These are phyloP conservation scores for Blastocystis sp. DNA, from an alignment of 352 stramenopile genomes.

Conservation along the genomic window DNA sequence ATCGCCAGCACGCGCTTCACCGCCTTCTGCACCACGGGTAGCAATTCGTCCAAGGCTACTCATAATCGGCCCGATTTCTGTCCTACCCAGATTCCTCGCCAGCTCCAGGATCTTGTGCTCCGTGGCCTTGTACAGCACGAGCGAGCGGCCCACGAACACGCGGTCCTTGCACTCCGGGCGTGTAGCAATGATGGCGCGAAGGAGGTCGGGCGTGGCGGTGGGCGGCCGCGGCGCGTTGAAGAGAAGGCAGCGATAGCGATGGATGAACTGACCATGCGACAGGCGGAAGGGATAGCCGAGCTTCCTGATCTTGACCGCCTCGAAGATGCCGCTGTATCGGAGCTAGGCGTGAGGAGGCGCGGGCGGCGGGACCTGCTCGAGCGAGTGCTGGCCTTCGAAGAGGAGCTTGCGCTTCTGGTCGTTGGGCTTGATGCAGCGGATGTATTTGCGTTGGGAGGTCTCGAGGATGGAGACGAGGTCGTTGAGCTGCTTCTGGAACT, in stretches of 20 bases:
- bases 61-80: not conserved
- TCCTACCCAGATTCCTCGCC: slow-evolving; percentile 67
- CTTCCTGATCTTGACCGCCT: slow-evolving; percentile 93
- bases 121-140: slow-evolving; percentile 35
- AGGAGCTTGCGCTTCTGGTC: slow-evolving; percentile 84
- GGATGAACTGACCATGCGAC: slow-evolving; percentile 76
- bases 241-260: slow-evolving; percentile 57
- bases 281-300: slow-evolving; percentile 94
- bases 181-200: slow-evolving; percentile 4
- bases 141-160: slow-evolving; percentile 19
- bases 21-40: slow-evolving; percentile 24
- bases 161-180: slow-evolving; percentile 40
- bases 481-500: slow-evolving; percentile 87
- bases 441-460: slow-evolving; percentile 90
- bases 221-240: not conserved
- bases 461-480: slow-evolving; percentile 87
- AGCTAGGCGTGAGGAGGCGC: slow-evolving; percentile 65
- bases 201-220: not conserved
- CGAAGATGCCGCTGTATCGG: slow-evolving; percentile 94
- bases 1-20: slow-evolving; percentile 8
- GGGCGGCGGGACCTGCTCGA: slow-evolving; percentile 82
- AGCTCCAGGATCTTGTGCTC: slow-evolving; percentile 71
- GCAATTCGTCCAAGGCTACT: slow-evolving; percentile 54
- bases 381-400: slow-evolving; percentile 85
- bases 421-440: slow-evolving; percentile 97